These are phyloP conservation scores for Eutypa lata DNA, from an alignment of 2,329 filamentous ascomycete genomes.

Conservation along the genomic window DNA sequence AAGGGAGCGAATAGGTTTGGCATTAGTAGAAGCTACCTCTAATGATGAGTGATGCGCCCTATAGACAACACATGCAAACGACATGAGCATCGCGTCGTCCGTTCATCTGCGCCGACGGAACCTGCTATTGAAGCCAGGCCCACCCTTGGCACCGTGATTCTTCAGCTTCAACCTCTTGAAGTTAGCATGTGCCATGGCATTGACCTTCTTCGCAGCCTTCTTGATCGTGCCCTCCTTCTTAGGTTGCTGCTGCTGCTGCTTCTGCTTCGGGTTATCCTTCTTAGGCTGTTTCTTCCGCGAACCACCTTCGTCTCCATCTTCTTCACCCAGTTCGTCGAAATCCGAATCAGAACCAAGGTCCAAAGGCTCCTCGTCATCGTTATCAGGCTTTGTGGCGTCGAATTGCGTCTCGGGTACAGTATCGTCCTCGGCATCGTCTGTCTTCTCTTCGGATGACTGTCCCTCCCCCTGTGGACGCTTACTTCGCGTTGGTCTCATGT, in stretches of 20 bases:
- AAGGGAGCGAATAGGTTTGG: no score
- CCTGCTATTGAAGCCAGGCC: slow-evolving; percentile 52
- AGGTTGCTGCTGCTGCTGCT: slow-evolving; percentile 23
- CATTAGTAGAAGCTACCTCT: no score
- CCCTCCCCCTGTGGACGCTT: slow-evolving; percentile 41
- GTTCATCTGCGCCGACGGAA: slow-evolving; percentile 50
- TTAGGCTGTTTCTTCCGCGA: slow-evolving; percentile 19
- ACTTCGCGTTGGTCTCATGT: slow-evolving; percentile 54
- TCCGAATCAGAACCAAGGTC: slow-evolving; percentile 38
- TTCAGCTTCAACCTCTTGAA: slow-evolving; percentile 64
- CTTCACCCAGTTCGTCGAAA: slow-evolving; percentile 33
- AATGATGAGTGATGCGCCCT: no score
- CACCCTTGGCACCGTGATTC: slow-evolving; percentile 61
- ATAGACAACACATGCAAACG: not conserved
- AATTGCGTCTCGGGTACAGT: slow-evolving; percentile 38
- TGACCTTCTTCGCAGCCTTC: slow-evolving; percentile 58
- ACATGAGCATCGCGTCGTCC: not conserved
- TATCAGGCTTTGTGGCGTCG: slow-evolving; percentile 24
- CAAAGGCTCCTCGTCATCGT: slow-evolving; percentile 19
- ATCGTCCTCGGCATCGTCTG: slow-evolving; percentile 35
- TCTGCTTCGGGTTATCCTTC: slow-evolving; percentile 19
- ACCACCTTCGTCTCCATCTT: slow-evolving; percentile 30
- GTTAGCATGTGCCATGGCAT: slow-evolving; percentile 62
- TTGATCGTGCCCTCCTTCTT: slow-evolving; percentile 44
- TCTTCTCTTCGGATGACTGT: slow-evolving; percentile 23